phyloP scores from a whole-genome alignment of 805 yeast genomes.

The Saccharomycopsis sp. region DNA sequence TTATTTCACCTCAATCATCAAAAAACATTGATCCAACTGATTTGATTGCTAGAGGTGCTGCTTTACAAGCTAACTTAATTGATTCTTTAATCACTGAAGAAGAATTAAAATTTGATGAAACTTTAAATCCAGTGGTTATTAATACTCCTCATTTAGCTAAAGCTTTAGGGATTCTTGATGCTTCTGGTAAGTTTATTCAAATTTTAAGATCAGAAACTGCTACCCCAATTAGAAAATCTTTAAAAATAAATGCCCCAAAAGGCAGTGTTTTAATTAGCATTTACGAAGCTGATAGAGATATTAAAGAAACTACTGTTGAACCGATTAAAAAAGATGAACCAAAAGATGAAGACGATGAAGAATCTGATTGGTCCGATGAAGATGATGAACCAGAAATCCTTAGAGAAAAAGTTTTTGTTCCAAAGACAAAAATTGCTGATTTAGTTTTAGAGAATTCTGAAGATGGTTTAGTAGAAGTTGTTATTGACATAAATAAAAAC shows the following conservation, averaged over 20 bases:
- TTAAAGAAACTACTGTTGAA: constrained; percentile 75
- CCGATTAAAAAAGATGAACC: constrained; percentile 43
- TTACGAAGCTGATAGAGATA: constrained; percentile 75
- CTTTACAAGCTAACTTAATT: constrained; percentile 85
- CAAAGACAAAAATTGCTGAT: constrained; percentile 70
- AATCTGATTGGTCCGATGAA: constrained; percentile 37
- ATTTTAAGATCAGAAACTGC: constrained; percentile 78
- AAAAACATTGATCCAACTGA: constrained; percentile 85
- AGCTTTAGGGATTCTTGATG: constrained; percentile 76
- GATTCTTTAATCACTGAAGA: constrained; percentile 79
- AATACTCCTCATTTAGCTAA: constrained; percentile 80
- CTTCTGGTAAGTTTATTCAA: constrained; percentile 61
- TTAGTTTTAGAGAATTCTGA: constrained; percentile 60
- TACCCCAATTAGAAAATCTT: constrained; percentile 74
- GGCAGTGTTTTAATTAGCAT: constrained; percentile 60
- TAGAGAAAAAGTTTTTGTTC: constrained; percentile 61
- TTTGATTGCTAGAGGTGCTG: constrained; percentile 87
- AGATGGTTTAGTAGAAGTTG: constrained; percentile 54
- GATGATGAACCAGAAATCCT: constrained; percentile 90
- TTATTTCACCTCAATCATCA: constrained; percentile 63
- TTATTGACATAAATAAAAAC: constrained; percentile 45
- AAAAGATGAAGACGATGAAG: constrained; percentile 42
- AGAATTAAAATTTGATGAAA: constrained; percentile 68
- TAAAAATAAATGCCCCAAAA: constrained; percentile 51
- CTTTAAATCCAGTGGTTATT: constrained; percentile 71